phyloP scores from a whole-genome alignment of 208 protist genomes.

The Crithidia brevicula region DNA sequence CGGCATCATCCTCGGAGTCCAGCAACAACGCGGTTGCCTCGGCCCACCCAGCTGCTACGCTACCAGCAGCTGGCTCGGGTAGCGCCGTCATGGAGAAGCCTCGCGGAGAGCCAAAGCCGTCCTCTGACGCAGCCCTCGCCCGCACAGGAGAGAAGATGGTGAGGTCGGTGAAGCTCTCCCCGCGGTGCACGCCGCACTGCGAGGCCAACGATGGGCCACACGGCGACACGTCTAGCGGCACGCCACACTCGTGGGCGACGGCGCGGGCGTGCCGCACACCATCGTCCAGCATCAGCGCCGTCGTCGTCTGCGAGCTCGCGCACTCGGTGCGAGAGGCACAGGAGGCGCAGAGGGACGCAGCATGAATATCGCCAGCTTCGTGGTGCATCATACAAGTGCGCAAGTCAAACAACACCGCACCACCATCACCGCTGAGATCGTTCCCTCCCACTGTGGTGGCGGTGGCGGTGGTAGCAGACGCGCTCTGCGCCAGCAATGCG shows the following conservation, averaged over 20 bases:
- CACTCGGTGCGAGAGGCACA: constrained; percentile 8
- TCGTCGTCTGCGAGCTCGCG: neutral
- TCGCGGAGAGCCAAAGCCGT: neutral
- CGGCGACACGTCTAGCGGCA: neutral
- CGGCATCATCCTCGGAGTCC: neutral
- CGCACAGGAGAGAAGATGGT: constrained; percentile 9
- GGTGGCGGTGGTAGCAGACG: neutral
- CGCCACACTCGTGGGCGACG: constrained; percentile 6
- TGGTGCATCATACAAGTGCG: neutral
- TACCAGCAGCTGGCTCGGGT: neutral
- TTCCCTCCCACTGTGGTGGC: neutral
- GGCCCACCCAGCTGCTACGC: neutral
- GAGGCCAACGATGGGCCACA: neutral
- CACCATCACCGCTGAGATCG: neutral
- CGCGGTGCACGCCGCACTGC: neutral
- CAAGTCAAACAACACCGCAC: neutral
- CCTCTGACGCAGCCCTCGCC: neutral
- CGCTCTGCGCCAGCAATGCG: constrained; percentile 33
- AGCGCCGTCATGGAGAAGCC: constrained; percentile 11
- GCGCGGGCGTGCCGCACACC: constrained; percentile 4
- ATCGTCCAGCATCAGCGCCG: constrained; percentile 11
- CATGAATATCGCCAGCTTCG: neutral
- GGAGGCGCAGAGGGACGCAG: neutral
- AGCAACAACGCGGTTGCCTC: neutral
- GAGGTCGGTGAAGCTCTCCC: constrained; percentile 3